These are phyloP conservation scores for Fusarium oligoseptatum DNA, from an alignment of 2,329 filamentous ascomycete genomes.

Conservation along the genomic window DNA sequence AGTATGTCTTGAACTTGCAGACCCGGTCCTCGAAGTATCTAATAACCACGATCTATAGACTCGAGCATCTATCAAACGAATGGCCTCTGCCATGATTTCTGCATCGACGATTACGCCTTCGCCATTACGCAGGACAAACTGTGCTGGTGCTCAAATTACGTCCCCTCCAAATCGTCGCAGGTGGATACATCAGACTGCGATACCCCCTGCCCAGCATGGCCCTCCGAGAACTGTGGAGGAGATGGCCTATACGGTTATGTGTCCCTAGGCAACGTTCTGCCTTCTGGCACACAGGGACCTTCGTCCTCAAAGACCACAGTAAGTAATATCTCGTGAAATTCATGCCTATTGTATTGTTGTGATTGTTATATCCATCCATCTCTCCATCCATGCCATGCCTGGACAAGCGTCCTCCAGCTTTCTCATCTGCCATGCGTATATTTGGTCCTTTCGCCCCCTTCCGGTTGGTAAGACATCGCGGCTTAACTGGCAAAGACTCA, in stretches of 20 bases:
- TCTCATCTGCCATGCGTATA: constrained; percentile 21
- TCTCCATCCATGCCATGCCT: constrained; percentile 25
- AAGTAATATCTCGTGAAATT: constrained; percentile 41
- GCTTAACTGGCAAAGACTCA: constrained; percentile 48
- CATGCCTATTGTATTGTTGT: constrained; percentile 31
- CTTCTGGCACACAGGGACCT: constrained; percentile 67
- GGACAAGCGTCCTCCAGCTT: constrained; percentile 42
- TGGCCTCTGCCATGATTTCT: constrained; percentile 75
- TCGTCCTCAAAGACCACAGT: constrained; percentile 46
- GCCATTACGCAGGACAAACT: constrained; percentile 74
- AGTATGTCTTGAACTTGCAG: constrained; percentile 47
- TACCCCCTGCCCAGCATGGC: constrained; percentile 76
- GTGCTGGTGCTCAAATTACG: constrained; percentile 83
- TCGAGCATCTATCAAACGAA: constrained; percentile 74
- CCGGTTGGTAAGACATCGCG: constrained; percentile 43
- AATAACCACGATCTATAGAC: constrained; percentile 54
- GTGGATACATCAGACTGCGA: constrained; percentile 65
- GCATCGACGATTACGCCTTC: constrained; percentile 71
- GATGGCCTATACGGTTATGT: constrained; percentile 75
- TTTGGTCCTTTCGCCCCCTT: constrained; percentile 19
- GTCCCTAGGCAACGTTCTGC: constrained; percentile 58
- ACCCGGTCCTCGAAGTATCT: neutral
- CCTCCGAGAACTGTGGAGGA: constrained; percentile 75
- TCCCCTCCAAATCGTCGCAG: constrained; percentile 62
- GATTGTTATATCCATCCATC: constrained; percentile 23